These are phyloP conservation scores for Wickerhamiella dianesei DNA, from an alignment of 805 yeast genomes.

Conservation along the genomic window DNA sequence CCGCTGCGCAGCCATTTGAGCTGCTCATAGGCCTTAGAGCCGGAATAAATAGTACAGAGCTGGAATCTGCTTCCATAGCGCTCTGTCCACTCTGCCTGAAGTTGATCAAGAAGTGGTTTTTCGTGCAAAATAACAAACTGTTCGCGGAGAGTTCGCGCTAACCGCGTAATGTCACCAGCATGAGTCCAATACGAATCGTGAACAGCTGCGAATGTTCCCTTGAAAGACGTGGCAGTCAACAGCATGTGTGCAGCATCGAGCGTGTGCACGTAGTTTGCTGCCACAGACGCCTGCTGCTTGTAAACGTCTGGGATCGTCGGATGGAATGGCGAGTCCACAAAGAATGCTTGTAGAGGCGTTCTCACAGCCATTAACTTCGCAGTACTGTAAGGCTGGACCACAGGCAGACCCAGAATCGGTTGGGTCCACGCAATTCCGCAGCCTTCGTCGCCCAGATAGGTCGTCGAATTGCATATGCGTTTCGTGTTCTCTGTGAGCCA, in stretches of 20 bases:
- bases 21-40: slow-evolving; percentile 37
- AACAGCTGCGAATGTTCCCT: slow-evolving; percentile 72
- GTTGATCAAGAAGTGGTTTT: slow-evolving; percentile 46
- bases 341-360: slow-evolving; percentile 68
- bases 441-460: not conserved
- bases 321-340: slow-evolving; percentile 65
- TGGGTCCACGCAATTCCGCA: slow-evolving; percentile 54
- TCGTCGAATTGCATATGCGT: slow-evolving; percentile 48
- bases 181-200: slow-evolving; percentile 96
- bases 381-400: slow-evolving; percentile 81
- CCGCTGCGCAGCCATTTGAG: slow-evolving; percentile 28
- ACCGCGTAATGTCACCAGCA: slow-evolving; percentile 53
- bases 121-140: slow-evolving; percentile 61
- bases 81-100: slow-evolving; percentile 59
- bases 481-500: slow-evolving; percentile 77
- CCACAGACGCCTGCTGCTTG: slow-evolving; percentile 74
- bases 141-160: slow-evolving; percentile 54
- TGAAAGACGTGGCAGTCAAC: slow-evolving; percentile 57
- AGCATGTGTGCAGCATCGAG: slow-evolving; percentile 90
- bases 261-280: slow-evolving; percentile 82
- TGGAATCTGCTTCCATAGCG: slow-evolving; percentile 56
- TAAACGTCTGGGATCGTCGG: slow-evolving; percentile 60
- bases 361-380: slow-evolving; percentile 42
- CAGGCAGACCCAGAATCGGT: slow-evolving; percentile 66
- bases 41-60: slow-evolving; percentile 37